Base-by-base conservation (phyloP, 1,284 basidiomycete genomes). In the Hymenochaete sp. region DNA sequence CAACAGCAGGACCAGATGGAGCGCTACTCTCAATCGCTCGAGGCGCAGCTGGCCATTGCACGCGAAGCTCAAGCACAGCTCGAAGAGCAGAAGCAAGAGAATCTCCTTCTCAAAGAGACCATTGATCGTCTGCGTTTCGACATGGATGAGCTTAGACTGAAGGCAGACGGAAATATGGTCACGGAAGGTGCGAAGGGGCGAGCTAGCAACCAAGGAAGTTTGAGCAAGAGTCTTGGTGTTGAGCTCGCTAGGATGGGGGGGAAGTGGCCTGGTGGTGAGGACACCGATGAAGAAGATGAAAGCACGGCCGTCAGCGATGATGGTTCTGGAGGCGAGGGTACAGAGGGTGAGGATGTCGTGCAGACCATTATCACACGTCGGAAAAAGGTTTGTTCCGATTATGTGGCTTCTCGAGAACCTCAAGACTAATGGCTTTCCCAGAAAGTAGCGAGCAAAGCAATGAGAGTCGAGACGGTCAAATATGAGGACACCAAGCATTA, bases 71-170 rank as follows among this genome's bases (percentile, higher is more conserved):
- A 86, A 45, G 70, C 67, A 0, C 73, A 79, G 49, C 72, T 93
- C 27, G 87, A 92, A 47, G 82, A 83, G 53, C 90, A 93, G 66
- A 93, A 92, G 65, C 85, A 89, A 56, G 89, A 93, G 68, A 95
- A 93, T 56, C 59, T 93, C 52, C 66, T 87, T 59, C 70, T 93
- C 51, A 93, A 92, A 59, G 91, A 95, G 68, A 93, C 91, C 0
- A 93, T 95, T 54, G 90, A 93, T 59, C 75, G 90, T 26, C 79
- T 93, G 73, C 72, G 86, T 26, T 91, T 82, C 54, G 91, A 95
- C 56, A 79, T 93, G 70, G 91, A 93, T 55, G 89, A 93, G 62
- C 75, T 93, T 66, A 72, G 88, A 37, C 75, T 64, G 51, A 75
- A 67, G 47, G 57, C 61, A 4, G 61, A 64, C 21, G 61, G 66